Evolutionary conservation across 1,139 yeast species (phyloP).

Genomic region (Pichiaceae sp.): DNA sequence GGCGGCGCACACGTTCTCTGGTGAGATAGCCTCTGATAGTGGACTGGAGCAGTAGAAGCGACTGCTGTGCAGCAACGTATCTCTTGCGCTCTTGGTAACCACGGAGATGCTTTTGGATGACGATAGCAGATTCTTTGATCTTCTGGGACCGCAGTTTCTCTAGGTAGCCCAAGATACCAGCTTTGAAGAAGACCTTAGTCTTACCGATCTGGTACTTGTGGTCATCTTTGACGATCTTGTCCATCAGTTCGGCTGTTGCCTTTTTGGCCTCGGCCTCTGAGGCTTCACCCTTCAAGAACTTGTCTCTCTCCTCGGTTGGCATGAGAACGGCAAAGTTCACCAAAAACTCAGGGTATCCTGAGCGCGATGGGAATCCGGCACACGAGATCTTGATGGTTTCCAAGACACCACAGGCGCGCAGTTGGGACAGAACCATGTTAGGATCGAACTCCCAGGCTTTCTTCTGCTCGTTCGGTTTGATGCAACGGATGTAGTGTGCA

Average conservation of each 20-base stretch:
- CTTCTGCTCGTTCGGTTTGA: constrained; percentile 91
- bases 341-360: constrained; percentile 93
- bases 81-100: constrained; percentile 55
- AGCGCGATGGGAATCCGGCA: constrained; percentile 96
- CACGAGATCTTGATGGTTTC: constrained; percentile 95
- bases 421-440: constrained; percentile 87
- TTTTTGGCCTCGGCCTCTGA: constrained; percentile 51
- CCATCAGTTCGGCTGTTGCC: constrained; percentile 62
- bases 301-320: constrained; percentile 59
- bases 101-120: constrained; percentile 81
- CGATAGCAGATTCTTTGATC: constrained; percentile 65
- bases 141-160: constrained; percentile 82
- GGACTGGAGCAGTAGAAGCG: constrained; percentile 54
- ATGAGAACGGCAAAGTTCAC: constrained; percentile 79
- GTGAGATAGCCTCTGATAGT: constrained; percentile 54
- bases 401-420: constrained; percentile 97
- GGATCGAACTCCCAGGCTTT: constrained; percentile 96
- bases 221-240: constrained; percentile 51
- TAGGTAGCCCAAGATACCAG: constrained; percentile 89
- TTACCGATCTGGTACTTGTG: constrained; percentile 78
- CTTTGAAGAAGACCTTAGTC: constrained; percentile 90
- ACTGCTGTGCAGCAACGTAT: constrained; percentile 46
- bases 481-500: constrained; percentile 95
- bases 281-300: constrained; percentile 46
- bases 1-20: constrained; percentile 48